Evolutionary conservation across 192 early-diverging fungal species (phyloP).

Genomic region (Backusella mclennaniae): DNA sequence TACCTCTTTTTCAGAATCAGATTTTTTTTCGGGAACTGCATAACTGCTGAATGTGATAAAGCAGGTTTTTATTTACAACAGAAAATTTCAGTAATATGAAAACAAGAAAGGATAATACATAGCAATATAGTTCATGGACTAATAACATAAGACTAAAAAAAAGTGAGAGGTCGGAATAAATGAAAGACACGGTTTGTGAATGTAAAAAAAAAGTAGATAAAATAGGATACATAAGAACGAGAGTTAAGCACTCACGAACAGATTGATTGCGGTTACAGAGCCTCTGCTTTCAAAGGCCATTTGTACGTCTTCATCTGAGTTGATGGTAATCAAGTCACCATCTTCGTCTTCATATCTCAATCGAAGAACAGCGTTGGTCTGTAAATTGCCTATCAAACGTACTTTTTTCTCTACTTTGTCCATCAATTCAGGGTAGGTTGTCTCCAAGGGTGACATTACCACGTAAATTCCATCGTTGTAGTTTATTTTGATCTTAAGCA

Average conservation of each 20-base stretch:
- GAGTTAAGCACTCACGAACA: conserved; percentile 43
- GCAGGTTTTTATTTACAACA: not conserved
- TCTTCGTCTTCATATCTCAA: conserved; percentile 95
- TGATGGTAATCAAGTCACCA: conserved; percentile 84
- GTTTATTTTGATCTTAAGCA: conserved; percentile 84
- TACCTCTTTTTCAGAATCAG: not conserved
- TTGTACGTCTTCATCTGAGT: conserved; percentile 87
- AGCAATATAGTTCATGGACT: not conserved
- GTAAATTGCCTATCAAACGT: conserved; percentile 67
- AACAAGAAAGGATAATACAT: not conserved
- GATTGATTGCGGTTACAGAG: conserved; percentile 45
- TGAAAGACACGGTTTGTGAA: conserved; percentile 13
- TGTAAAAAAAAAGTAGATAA: conserved; percentile 2
- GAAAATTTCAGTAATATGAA: not conserved
- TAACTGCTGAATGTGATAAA: not conserved
- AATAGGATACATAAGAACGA: not conserved
- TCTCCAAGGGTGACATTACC: conserved; percentile 78
- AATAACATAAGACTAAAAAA: not conserved
- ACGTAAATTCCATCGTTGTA: conserved; percentile 88
- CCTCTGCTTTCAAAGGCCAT: conserved; percentile 82
- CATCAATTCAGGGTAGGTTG: conserved; percentile 74
- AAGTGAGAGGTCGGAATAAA: not conserved
- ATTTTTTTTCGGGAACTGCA: not conserved
- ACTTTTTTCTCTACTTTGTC: conserved; percentile 90
- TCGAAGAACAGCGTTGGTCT: conserved; percentile 55